Conservation (phyloP, 208 protist species). For the Herpetomonas samuelpessoai region DNA sequence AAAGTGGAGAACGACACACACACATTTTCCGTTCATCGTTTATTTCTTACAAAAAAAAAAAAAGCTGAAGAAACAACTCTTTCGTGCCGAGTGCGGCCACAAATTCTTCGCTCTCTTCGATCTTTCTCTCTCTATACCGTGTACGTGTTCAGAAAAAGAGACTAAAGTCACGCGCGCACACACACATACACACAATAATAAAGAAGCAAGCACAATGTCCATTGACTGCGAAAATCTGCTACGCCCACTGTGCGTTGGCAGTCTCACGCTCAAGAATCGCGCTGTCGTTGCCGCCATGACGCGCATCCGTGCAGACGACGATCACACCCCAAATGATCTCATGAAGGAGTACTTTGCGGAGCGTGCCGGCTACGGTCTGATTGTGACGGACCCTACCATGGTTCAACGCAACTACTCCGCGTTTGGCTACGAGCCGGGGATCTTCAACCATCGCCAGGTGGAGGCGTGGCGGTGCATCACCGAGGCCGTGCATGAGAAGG, state of each 20-base stretch:
- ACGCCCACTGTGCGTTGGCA: conserved; percentile 28
- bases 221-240: conserved; percentile 19
- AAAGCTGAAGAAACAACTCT: no score
- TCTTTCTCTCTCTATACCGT: background rate
- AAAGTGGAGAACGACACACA: background rate
- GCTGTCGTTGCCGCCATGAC: conserved; percentile 50
- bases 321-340: conserved; percentile 34
- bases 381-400: conserved; percentile 62
- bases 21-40: background rate
- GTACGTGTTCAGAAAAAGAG: background rate
- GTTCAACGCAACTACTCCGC: conserved; percentile 34
- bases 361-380: conserved; percentile 46
- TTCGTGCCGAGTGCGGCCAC: background rate
- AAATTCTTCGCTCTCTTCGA: background rate
- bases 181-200: background rate
- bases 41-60: background rate
- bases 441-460: conserved; percentile 48
- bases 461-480: conserved; percentile 49
- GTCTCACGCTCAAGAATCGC: conserved; percentile 35
- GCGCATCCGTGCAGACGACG: conserved; percentile 35
- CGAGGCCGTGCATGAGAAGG: conserved; percentile 58
- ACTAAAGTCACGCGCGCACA: conserved; percentile 6
- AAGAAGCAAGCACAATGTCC: conserved; percentile 1
- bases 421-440: conserved; percentile 42
- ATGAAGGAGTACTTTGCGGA: conserved; percentile 55